These are phyloP conservation scores for Lentinula novae-zelandiae DNA, from an alignment of 1,284 basidiomycete species.

Conservation along the genomic window DNA sequence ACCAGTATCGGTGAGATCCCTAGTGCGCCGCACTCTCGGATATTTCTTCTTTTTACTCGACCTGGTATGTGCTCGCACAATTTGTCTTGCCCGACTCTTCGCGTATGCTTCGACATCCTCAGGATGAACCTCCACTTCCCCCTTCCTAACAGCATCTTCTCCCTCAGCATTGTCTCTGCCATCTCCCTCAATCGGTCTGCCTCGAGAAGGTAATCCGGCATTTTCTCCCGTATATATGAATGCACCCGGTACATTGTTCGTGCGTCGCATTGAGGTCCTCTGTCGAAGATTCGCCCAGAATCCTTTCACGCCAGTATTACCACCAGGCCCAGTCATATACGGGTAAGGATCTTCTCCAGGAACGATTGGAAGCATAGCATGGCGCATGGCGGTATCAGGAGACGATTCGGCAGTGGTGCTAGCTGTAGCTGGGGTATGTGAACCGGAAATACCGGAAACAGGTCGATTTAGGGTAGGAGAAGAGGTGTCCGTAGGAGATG, in stretches of 20 bases:
- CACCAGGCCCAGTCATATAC: not conserved
- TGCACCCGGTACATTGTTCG: slow-evolving; percentile 1
- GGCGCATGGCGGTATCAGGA: not conserved
- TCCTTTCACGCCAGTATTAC: not conserved
- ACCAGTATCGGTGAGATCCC: not conserved
- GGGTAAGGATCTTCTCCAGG: not conserved
- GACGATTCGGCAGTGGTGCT: not conserved
- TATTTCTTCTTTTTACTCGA: not conserved
- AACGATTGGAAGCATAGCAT: slow-evolving; percentile 1
- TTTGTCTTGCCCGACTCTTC: not conserved
- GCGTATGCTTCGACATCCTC: not conserved
- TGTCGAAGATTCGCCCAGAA: not conserved
- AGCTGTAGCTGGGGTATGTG: not conserved
- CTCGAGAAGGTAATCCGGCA: slow-evolving; percentile 10
- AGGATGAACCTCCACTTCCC: not conserved
- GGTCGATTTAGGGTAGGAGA: slow-evolving; percentile 18
- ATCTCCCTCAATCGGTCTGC: slow-evolving; percentile 20
- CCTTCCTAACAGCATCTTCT: slow-evolving; percentile 15
- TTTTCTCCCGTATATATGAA: slow-evolving; percentile 2
- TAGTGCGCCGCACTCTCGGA: not conserved
- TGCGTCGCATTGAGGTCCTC: not conserved
- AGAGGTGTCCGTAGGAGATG: not conserved
- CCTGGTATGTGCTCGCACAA: not conserved
- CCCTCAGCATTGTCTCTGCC: slow-evolving; percentile 14
- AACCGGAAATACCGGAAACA: not conserved